These are phyloP conservation scores for Microcyclospora tardicrescens DNA, from an alignment of 2,329 filamentous ascomycete genomes.

Conservation along the genomic window DNA sequence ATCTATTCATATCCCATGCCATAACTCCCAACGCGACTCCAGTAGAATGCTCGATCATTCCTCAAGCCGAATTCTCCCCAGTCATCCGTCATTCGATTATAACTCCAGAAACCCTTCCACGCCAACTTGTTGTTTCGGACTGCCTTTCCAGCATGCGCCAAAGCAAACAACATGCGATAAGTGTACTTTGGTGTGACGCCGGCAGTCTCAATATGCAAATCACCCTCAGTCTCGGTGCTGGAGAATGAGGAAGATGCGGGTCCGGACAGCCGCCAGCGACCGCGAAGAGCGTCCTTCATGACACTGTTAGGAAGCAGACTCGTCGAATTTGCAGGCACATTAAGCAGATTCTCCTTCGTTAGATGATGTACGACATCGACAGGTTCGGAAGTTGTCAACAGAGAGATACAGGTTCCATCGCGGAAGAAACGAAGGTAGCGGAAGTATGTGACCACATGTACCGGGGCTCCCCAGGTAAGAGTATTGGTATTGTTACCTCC, in stretches of 20 bases:
- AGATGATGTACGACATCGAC: conserved; percentile 78
- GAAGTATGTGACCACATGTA: conserved; percentile 96
- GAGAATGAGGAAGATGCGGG: conserved; percentile 20
- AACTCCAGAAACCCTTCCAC: conserved; percentile 87
- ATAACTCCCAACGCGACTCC: conserved; percentile 47
- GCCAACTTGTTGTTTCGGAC: conserved; percentile 71
- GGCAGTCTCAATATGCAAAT: conserved; percentile 75
- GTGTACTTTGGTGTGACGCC: conserved; percentile 67
- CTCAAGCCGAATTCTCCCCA: conserved; percentile 66
- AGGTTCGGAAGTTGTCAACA: conserved; percentile 72
- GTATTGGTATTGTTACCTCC: conserved; percentile 61
- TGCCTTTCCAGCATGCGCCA: conserved; percentile 48
- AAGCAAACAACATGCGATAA: conserved; percentile 65
- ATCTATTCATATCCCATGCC: conserved; percentile 8
- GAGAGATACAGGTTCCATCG: conserved; percentile 68
- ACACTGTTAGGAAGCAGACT: conserved; percentile 36
- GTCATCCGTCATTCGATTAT: conserved; percentile 79
- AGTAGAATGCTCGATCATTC: conserved; percentile 49
- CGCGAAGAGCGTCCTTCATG: conserved; percentile 55
- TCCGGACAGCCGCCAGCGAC: conserved; percentile 53
- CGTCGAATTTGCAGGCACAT: conserved; percentile 23
- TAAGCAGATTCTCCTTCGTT: conserved; percentile 52
- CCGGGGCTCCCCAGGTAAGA: conserved; percentile 64
- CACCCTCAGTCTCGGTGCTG: conserved; percentile 40
- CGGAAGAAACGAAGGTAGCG: conserved; percentile 92